Evolutionary conservation across 2,329 filamentous ascomycete genomes (phyloP), one percentile per base, ranked within the genome.

Genomic region (Neopestalotiopsis rosae): DNA sequence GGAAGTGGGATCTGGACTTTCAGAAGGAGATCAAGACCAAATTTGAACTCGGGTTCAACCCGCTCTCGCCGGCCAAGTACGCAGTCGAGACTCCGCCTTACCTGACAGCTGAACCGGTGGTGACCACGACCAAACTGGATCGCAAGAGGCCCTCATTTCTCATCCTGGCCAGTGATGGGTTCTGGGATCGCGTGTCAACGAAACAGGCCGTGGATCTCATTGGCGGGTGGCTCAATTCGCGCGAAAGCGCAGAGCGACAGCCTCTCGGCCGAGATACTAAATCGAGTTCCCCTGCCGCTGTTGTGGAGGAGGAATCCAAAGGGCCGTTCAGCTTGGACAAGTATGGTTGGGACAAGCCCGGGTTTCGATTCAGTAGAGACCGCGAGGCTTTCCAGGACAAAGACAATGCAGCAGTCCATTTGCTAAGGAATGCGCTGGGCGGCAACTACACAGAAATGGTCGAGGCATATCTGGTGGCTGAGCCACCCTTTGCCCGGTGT

Each of bases 401-500:
- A 6, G 10, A 92, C 78, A 95, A 94, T 73, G 92, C 88, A 3
- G 92, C 92, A 0, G 94, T 92, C 0, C 93, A 94, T 79, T 84
- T 95, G 58, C 88, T 93, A 38, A 88, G 92, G 71, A 95, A 95
- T 75, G 92, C 92, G 0, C 86, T 95, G 20, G 93, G 93, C 61
- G 93, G 93, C 5, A 90, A 88, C 71, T 88, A 94, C 72, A 84
- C 86, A 72, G 90, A 92, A 72, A 88, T 94, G 84, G 83, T 95
- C 32, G 90, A 89, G 72, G 92, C 91, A 5, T 79, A 92, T 62
- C 81, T 94, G 75, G 92, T 91, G 2, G 82, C 92, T n/a, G 88
- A 89, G 10, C 88, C 88, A 69, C 93, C 93, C 0, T 89, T 90
- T 72, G 90, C 90, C 45, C 84, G 92, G 69, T 72, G 74, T 57